A percentile compares a stretch with the other conserved stretches of the same genome.
phyloP scores from a whole-genome alignment of 1,139 yeast species.

The Debaryomyces sp. region DNA sequence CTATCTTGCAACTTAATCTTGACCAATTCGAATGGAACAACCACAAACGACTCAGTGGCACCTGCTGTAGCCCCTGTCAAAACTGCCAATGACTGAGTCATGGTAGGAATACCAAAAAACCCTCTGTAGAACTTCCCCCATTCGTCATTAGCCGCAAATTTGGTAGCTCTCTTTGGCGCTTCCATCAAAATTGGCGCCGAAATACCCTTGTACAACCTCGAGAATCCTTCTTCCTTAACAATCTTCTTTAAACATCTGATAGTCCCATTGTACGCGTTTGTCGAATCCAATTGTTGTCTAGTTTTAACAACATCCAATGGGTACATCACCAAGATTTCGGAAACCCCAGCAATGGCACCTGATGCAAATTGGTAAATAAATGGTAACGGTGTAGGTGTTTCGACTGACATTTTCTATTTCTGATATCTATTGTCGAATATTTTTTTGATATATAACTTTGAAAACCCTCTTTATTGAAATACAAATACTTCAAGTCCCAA shows the following conservation, averaged over 20 bases:
- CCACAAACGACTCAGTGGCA: slow-evolving; percentile 94
- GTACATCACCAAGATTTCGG: slow-evolving; percentile 96
- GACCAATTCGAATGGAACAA: slow-evolving; percentile 91
- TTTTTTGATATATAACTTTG: background rate
- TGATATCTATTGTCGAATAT: background rate
- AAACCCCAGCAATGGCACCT: slow-evolving; percentile 97
- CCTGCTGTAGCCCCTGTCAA: slow-evolving; percentile 99
- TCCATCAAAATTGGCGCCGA: slow-evolving; percentile 97
- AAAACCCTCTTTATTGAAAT: background rate
- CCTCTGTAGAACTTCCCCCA: slow-evolving; percentile 87
- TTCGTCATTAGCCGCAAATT: slow-evolving; percentile 97
- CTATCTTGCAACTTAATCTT: slow-evolving; percentile 90
- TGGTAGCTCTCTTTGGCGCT: slow-evolving; percentile 98
- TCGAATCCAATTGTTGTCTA: slow-evolving; percentile 84
- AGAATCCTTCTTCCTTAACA: slow-evolving; percentile 80
- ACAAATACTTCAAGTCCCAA: background rate
- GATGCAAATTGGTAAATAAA: slow-evolving; percentile 88
- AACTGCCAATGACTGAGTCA: slow-evolving; percentile 83
- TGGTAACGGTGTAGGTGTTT: slow-evolving; percentile 54
- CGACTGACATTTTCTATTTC: slow-evolving; percentile 25
- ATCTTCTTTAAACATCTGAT: slow-evolving; percentile 82
- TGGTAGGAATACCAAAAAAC: slow-evolving; percentile 65
- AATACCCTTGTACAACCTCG: slow-evolving; percentile 88
- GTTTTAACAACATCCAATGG: slow-evolving; percentile 98
- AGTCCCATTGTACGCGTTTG: slow-evolving; percentile 77